Conservation (phyloP, 768 basidiomycete species). For the Floccularia luteovirens region DNA sequence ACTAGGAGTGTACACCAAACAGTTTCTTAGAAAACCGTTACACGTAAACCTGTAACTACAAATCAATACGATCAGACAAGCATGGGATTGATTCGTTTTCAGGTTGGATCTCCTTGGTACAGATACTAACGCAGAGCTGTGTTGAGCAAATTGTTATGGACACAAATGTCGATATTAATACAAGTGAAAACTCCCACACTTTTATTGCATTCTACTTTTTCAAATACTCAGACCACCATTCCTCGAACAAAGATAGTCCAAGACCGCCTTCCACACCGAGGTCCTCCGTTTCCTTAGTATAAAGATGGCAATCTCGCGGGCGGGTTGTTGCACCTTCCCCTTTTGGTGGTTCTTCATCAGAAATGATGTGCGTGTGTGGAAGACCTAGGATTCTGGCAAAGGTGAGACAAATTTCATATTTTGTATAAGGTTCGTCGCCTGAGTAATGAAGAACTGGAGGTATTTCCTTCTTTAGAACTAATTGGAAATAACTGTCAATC, state of each 20-base stretch:
- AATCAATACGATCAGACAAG: too few relatives aligned
- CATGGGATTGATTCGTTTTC: too few relatives aligned
- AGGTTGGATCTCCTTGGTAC: too few relatives aligned
- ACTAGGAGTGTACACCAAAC: too few relatives aligned
- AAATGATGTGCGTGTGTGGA: conserved; percentile 67
- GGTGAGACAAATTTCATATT: conserved; percentile 86
- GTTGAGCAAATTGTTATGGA: too few relatives aligned
- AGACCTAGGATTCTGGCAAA: conserved; percentile 66
- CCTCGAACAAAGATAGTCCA: conserved; percentile 63
- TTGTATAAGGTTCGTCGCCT: conserved; percentile 75
- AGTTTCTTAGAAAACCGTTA: too few relatives aligned
- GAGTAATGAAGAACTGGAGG: conserved; percentile 85
- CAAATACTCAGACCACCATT: conserved; percentile 72
- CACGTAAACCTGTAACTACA: too few relatives aligned
- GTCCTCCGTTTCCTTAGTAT: conserved; percentile 66
- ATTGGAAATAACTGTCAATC: background rate
- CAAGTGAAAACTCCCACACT: background rate
- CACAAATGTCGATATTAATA: too few relatives aligned
- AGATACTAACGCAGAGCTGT: too few relatives aligned
- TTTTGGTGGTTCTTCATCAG: conserved; percentile 61
- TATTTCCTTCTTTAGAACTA: conserved; percentile 32
- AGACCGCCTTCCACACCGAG: conserved; percentile 54
- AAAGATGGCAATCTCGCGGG: conserved; percentile 76
- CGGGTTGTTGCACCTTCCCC: conserved; percentile 62
- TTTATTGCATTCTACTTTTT: conserved; percentile 10